Evolutionary conservation across 345 rosid species (phyloP).

Genomic region (Euphorbia tirucalli): DNA sequence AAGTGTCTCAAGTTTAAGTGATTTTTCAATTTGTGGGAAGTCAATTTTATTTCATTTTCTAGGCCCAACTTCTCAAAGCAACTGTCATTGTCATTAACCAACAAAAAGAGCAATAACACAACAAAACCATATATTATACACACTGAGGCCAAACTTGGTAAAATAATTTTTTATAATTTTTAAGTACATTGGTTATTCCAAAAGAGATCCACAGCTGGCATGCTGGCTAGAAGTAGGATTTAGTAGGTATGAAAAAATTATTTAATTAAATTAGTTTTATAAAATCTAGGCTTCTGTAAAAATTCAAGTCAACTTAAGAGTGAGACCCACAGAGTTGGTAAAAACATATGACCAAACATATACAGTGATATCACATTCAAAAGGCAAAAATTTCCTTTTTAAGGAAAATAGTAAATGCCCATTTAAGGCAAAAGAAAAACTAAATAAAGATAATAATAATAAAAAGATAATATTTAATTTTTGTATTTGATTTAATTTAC

Average conservation of each 20-base stretch:
- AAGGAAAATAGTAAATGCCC: background rate
- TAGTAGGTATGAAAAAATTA: slow-evolving; percentile 2
- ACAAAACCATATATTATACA: too few species aligned
- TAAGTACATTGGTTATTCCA: background rate
- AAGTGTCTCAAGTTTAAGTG: too few species aligned
- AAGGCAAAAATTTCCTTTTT: background rate
- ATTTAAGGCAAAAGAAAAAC: background rate
- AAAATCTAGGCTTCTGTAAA: too few species aligned
- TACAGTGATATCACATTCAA: background rate
- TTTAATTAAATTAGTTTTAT: too few species aligned
- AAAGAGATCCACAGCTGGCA: background rate
- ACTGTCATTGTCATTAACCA: slow-evolving; percentile 1
- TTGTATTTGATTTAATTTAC: too few species aligned
- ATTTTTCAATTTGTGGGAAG: background rate
- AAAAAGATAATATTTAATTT: background rate
- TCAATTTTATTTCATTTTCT: background rate
- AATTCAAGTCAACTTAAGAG: too few species aligned
- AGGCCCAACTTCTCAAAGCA: background rate
- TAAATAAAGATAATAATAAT: too few species aligned
- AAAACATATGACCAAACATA: too few species aligned
- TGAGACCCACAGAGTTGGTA: too few species aligned
- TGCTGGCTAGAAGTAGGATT: background rate
- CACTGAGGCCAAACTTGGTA: too few species aligned
- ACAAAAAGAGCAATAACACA: background rate
- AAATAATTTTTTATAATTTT: too few species aligned